Evolutionary conservation across 176 grass and related monocot species (phyloP), one percentile per base, ranked within the genome.

Genomic region (Phyllostachys edulis): DNA sequence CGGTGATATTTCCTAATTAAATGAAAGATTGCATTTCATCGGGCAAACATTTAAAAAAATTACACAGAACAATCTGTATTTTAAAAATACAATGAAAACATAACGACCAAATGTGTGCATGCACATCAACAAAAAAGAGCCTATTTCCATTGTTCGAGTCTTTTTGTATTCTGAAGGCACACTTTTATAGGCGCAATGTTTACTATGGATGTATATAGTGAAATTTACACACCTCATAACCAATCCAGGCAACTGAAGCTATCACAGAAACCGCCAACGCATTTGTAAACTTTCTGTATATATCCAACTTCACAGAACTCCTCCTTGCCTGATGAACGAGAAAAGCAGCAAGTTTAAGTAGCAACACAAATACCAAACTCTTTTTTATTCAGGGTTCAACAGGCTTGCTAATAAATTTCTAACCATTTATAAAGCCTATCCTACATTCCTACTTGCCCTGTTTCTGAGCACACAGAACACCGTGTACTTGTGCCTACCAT

Each of bases 181-280:
- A 36, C 37, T 65, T 67, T 80, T 24, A 84, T 10, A 46, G 55
- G 67, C 5, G 63, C 51, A 90, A 63, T 13, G 6, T 73, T 72
- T 27, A 78, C 13, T 73, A 23, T 59, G 47, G 65, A 60, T 49
- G 32, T 44, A 52, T 67, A 56, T 68, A 5, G 32, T 63, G 27
- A 59, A 77, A 79, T 84, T 46, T 64, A n/a, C 72, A 40, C 81
- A 99, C 97, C 93, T 99, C 97, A 73, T 96, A 99, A 66, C 93
- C 93, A 90, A 99, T 99, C 97, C 97, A 96, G 70, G 90, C 84
- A 87, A 99, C 97, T 60, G 91, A 99, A 85, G 91, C 93, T 84
- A 96, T 96, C 39, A 96, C 97, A 72, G 88, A 89, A 88, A 92
- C 66, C 7, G 89, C 93, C 78, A 99, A 73, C 64, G 91, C 91